A percentile compares a stretch with the other conserved stretches of the same genome.
phyloP scores from a whole-genome alignment of 352 stramenopile genomes.

The Phytophthora sansomeana region DNA sequence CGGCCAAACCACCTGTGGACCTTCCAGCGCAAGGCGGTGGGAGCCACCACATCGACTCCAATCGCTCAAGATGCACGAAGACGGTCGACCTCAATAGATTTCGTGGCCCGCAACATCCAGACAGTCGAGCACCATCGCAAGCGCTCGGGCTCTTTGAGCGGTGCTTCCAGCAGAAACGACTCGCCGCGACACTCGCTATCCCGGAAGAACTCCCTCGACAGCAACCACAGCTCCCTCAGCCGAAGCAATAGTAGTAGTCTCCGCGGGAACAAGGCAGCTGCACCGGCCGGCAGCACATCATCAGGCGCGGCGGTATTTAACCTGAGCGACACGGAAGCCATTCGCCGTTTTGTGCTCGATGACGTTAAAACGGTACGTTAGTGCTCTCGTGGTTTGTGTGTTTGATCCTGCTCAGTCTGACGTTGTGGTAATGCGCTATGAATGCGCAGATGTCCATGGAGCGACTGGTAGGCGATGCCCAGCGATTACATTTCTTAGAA shows the following conservation, averaged over 20 bases:
- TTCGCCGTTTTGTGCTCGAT: constrained; percentile 67
- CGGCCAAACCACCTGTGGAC: constrained; percentile 25
- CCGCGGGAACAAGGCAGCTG: constrained; percentile 26
- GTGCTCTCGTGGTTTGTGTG: background rate
- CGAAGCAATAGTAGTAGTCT: constrained; percentile 38
- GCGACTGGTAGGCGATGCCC: constrained; percentile 76
- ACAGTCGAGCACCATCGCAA: constrained; percentile 48
- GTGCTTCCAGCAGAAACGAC: constrained; percentile 30
- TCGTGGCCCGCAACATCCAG: constrained; percentile 50
- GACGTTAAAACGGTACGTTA: constrained; percentile 72
- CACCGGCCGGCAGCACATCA: constrained; percentile 13
- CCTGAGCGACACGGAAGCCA: constrained; percentile 71
- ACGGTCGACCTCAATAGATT: constrained; percentile 45
- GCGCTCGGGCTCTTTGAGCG: constrained; percentile 36
- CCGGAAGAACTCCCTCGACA: constrained; percentile 46
- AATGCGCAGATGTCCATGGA: constrained; percentile 77
- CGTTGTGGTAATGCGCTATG: constrained; percentile 15
- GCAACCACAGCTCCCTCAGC: constrained; percentile 26
- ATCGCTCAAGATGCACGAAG: constrained; percentile 33
- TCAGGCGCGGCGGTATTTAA: constrained; percentile 36
- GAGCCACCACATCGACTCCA: constrained; percentile 8
- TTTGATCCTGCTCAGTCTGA: background rate
- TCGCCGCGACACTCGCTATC: constrained; percentile 35
- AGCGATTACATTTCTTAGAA: constrained; percentile 81
- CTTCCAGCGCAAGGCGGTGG: constrained; percentile 30